These are phyloP conservation scores for Pseudonitzschia multiseries DNA, from an alignment of 108 stramenopile species.

Conservation along the genomic window DNA sequence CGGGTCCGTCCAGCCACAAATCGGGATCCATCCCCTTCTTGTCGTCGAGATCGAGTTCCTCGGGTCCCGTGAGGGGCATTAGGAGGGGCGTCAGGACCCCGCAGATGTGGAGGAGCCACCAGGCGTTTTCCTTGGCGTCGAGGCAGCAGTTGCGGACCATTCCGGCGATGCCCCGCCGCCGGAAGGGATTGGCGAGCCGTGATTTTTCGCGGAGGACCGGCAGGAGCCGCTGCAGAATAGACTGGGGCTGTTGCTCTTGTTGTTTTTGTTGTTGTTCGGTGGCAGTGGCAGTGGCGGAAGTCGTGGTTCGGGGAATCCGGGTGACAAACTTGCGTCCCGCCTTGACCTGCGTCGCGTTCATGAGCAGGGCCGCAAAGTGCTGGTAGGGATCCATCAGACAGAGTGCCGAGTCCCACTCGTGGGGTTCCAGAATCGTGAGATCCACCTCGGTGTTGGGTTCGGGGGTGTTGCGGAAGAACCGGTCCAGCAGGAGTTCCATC, in stretches of 20 bases:
- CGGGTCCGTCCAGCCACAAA: constrained; percentile 83
- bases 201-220: constrained; percentile 9
- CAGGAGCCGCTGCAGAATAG: not conserved
- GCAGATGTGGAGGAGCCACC: constrained; percentile 82
- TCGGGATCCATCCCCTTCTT: constrained; percentile 86
- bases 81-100: constrained; percentile 60
- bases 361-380: constrained; percentile 83
- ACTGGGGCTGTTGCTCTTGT: not conserved
- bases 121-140: constrained; percentile 63
- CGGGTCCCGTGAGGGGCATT: constrained; percentile 80
- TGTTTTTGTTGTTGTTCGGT: no score
- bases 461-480: constrained; percentile 41
- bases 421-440: not conserved
- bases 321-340: constrained; percentile 71
- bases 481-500: constrained; percentile 62
- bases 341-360: constrained; percentile 86
- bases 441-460: not conserved
- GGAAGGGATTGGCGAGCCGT: constrained; percentile 54
- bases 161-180: constrained; percentile 80
- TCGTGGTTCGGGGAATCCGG: constrained; percentile 36
- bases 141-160: constrained; percentile 85
- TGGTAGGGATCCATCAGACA: constrained; percentile 74
- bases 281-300: no score
- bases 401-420: constrained; percentile 31
- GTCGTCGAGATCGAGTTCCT: constrained; percentile 83